Evolutionary conservation across 2,329 filamentous ascomycete species (phyloP), one percentile per base, ranked within the genome.

Genomic region (Penicillium sclerotigenum): DNA sequence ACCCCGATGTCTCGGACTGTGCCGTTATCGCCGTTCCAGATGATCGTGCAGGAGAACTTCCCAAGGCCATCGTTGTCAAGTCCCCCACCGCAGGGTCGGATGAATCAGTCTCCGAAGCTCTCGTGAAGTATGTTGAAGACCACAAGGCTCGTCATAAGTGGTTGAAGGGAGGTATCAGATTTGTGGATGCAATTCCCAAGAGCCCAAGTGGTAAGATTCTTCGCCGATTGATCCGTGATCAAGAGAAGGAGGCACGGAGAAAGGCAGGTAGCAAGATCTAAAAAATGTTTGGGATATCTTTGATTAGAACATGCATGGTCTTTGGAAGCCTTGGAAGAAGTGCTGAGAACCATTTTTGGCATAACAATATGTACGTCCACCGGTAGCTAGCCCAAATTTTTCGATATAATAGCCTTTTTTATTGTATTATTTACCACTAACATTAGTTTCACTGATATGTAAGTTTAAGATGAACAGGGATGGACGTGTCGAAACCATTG

Each of bases 1-100:
- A 93, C 69, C 84, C 86, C 0, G 80, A 81, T 11, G 89, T 94
- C n/a, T 83, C 84, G 41, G 90, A 95, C 73, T 88, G 85, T 63
- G 86, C 90, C 14, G 89, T 95, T 8, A 90, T 94, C 61, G 86
- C 87, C 14, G 79, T 91, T 1, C 87, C 86, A 0, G 84, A 87
- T 56, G 83, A 84, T 7, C 70, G 76, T 6, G 81, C 84, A 0
- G 84, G 84, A 28, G 84, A 87, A 63, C 74, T 86, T 0, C 84
- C 84, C 20, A 87, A 86, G 68, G 84, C 84, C 0, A 86, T 84
- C 58, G 79, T 87, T 5, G 84, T 86, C 56, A 86, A 85, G 69
- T 79, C 80, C 0, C 69, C 80, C 0, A 76, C 74, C 36, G 78
- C 82, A 0, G 77, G 79, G 1, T 61, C 79, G 0, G 82, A 86